Evolutionary conservation across 176 grass and related monocot species (phyloP), one percentile per base, ranked within the genome.

Genomic region (Ampelocalamus luodianensis): DNA sequence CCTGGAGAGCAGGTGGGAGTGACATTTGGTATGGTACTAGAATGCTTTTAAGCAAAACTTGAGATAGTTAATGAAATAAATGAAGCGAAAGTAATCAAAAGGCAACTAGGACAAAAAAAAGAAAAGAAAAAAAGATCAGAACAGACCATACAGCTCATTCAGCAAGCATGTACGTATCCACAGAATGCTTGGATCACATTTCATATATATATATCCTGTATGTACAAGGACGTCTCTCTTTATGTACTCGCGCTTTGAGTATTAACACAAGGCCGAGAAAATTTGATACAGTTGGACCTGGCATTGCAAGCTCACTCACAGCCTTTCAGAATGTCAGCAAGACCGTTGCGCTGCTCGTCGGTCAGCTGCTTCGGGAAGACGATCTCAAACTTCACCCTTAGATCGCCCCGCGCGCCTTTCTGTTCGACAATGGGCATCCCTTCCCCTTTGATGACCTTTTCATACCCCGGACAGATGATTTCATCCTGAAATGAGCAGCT

Each of bases 371-470:
- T 91, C 23, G 96, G 96, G 51, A 98, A 98, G 67, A 92, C 79
- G 62, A 95, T 73, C 64, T 78, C 86, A 4, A 98, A 81, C 85
- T 98, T 95, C 7, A 98, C 88, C 63, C 74, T 74, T 12, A 98
- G 81, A 60, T 98, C 91, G 4, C 96, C 93, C 37, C 85, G 87
- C 6, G 77, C 79, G 0, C 93, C 93, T 58, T 83, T 85, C 27
- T 90, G 93, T 20, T 83, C 70, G 3, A 71, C 36, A 20, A 91
- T 70, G 13, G 96, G 93, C 96, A 95, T 98, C 24, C 96, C 96
- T 84, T 98, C 89, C 42, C 96, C 91, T 40, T 53, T 54, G 72
- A 95, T 88, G 40, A 93, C 73, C 83, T 98, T 98, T 76, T 98
- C 96, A 22, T 85, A 66, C 1, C 91, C 93, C 0, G 93, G 96